A percentile compares a stretch with the other conserved stretches of the same genome.
These are phyloP conservation scores for Spongospora subterranea DNA, from an alignment of 208 protist species.

Conservation along the genomic window DNA sequence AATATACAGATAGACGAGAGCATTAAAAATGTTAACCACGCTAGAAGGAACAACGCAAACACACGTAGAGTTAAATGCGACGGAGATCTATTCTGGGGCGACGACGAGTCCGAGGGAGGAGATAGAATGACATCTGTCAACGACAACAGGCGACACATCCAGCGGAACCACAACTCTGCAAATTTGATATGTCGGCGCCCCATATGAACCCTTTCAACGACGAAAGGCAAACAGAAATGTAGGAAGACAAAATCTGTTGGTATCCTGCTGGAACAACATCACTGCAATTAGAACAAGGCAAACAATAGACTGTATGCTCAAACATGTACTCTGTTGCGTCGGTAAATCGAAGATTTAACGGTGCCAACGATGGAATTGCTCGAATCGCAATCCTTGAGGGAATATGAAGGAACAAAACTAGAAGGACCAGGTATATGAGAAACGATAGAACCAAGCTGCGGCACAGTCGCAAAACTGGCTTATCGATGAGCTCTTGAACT, in stretches of 20 bases:
- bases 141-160: conserved; percentile 22
- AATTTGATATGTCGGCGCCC: neutral
- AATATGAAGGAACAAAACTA: conserved; percentile 21
- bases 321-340: conserved; percentile 28
- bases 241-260: conserved; percentile 28
- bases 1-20: neutral
- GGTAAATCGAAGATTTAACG: conserved; percentile 12
- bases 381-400: neutral
- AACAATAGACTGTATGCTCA: neutral
- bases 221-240: conserved; percentile 47
- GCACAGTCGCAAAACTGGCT: neutral
- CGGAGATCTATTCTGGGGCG: neutral
- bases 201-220: conserved; percentile 1
- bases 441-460: neutral
- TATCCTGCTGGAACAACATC: neutral
- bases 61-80: neutral
- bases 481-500: conserved; percentile 21
- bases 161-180: neutral
- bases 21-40: neutral
- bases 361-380: neutral
- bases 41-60: conserved; percentile 8
- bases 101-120: neutral
- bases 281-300: neutral
- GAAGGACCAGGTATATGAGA: conserved; percentile 6
- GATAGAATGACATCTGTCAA: neutral